Percentiles rank a stretch among this genome's conserved stretches.
Conservation (phyloP, 495 filamentous ascomycete species). For the Penicillium maclennaniae region DNA sequence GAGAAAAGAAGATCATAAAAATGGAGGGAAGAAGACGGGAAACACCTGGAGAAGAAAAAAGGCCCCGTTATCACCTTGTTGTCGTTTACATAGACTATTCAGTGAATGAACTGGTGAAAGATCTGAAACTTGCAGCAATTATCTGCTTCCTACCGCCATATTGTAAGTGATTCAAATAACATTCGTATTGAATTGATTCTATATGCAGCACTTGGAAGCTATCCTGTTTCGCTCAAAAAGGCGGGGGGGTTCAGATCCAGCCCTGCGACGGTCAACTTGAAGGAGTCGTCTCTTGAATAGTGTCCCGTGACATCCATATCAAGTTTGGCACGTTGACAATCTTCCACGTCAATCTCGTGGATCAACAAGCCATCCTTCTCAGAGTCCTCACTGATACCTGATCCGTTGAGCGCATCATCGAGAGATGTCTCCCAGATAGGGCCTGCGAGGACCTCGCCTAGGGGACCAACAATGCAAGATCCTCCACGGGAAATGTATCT, state of each 20-base stretch:
- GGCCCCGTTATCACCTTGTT: too few species aligned
- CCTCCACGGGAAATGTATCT: conserved; percentile 56
- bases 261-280: conserved; percentile 72
- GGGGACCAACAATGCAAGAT: conserved; percentile 74
- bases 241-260: conserved; percentile 66
- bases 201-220: too few species aligned
- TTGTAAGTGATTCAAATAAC: too few species aligned
- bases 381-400: background rate
- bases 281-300: conserved; percentile 79
- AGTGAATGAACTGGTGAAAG: too few species aligned
- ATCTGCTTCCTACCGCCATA: too few species aligned
- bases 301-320: conserved; percentile 72
- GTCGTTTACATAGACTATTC: too few species aligned
- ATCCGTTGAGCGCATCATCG: conserved; percentile 44
- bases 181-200: too few species aligned
- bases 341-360: conserved; percentile 57
- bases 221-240: conserved; percentile 4
- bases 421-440: conserved; percentile 73
- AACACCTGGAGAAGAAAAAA: too few species aligned
- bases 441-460: conserved; percentile 72
- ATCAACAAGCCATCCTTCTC: conserved; percentile 37
- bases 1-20: too few species aligned
- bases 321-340: conserved; percentile 57
- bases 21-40: too few species aligned
- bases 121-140: too few species aligned